Base-by-base conservation (phyloP, 2,329 filamentous ascomycete species). In the Diatrype stigma region DNA sequence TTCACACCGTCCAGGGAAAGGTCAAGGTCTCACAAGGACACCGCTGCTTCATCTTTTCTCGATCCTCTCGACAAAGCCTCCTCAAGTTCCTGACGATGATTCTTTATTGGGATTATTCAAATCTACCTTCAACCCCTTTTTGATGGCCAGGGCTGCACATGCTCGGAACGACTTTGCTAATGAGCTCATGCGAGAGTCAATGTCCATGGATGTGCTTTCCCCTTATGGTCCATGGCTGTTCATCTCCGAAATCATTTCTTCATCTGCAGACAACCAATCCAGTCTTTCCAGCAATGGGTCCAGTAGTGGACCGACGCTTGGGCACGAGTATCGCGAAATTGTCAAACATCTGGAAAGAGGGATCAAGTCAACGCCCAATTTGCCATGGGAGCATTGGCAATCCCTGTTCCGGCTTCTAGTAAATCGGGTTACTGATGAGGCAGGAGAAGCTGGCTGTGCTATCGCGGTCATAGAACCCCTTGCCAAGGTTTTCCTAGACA, bases 401-500 rank as follows among this genome's bases (percentile, higher is more conserved):
- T 66, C 73, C 0, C 71, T 93, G 1, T 82, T 89, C 48, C 71
- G 78, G 8, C 67, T 74, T 1, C 70, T 89, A 8, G 72, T 80
- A 3, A 68, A 75, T 8, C 79, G 81, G 48, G 79, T 86, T 6
- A 77, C 74, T 17, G 71, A 76, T 12, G 84, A 90, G 56, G 80
- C 80, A 48, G 88, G 89, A 3, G 84, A 90, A 54, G 79, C 81
- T 16, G 85, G 83, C 6, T 77, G 85, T 38, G 80, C 84, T 5
- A 73, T 88, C 46, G 79, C 81, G 22, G 76, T 90, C 1, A 73
- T 92, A 37, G 90, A 95, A 54, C 87, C 86, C 1, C 61, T 94
- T 3, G 81, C 88, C 0, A 85, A 81, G 57, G 61, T 68, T 1
- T 57, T 87, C 4, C 60, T 73, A 35, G 74, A 76, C 49, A 69